Evolutionary conservation across 1,139 yeast genomes (phyloP).

Genomic region (Kodamaea arcana): DNA sequence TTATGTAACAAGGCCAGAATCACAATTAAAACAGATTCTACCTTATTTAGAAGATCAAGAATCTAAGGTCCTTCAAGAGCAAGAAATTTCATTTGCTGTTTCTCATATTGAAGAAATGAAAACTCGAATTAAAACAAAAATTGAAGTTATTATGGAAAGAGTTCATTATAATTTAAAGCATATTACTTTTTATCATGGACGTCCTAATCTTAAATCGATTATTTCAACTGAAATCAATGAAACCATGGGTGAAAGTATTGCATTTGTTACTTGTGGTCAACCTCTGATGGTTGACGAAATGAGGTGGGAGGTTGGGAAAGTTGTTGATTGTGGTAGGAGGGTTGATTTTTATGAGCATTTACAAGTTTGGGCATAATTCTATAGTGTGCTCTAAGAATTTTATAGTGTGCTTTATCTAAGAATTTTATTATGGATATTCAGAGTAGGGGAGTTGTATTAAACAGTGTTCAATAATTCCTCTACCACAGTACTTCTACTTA

Average conservation of each 20-base stretch:
- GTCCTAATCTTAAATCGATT: constrained; percentile 28
- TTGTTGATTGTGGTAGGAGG: constrained; percentile 27
- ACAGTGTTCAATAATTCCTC: too few species aligned
- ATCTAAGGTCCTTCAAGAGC: neutral
- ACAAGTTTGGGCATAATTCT: constrained; percentile 31
- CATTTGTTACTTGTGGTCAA: constrained; percentile 52
- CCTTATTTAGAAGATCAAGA: constrained; percentile 1
- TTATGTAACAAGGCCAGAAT: constrained; percentile 38
- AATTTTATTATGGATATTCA: too few species aligned
- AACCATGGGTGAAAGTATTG: constrained; percentile 29
- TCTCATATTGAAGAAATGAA: neutral
- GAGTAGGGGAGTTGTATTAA: too few species aligned
- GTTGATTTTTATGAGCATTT: constrained; percentile 46
- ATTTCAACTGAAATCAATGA: constrained; percentile 25
- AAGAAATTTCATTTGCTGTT: neutral
- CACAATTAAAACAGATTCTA: neutral
- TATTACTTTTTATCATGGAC: constrained; percentile 27
- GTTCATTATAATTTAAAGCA: constrained; percentile 12
- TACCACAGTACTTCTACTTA: too few species aligned
- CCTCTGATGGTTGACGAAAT: constrained; percentile 50
- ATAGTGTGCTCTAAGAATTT: too few species aligned
- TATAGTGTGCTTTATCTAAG: too few species aligned
- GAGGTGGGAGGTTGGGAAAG: constrained; percentile 31
- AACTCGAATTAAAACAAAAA: constrained; percentile 14
- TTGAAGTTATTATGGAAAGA: constrained; percentile 31